Conservation (phyloP, 1,284 basidiomycete species). For the Boletus smithii region DNA sequence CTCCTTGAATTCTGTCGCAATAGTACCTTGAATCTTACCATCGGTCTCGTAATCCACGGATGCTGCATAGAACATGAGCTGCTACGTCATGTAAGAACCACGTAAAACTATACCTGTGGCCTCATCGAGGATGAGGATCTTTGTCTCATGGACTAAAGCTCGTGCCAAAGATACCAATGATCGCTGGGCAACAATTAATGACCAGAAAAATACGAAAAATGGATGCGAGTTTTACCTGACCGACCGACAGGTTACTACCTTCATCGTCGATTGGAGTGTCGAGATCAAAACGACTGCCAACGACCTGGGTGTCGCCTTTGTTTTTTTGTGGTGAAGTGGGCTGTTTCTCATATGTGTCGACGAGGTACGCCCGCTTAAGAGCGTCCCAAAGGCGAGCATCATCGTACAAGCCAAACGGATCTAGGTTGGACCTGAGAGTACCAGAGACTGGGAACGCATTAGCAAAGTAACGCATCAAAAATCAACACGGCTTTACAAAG, state of each 20-base stretch:
- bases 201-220: background rate
- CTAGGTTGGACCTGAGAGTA: slow-evolving; percentile 77
- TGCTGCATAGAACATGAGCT: slow-evolving; percentile 37
- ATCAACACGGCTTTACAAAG: slow-evolving; percentile 16
- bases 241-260: slow-evolving; percentile 77
- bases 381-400: slow-evolving; percentile 82
- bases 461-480: background rate
- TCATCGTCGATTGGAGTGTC: slow-evolving; percentile 84
- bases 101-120: slow-evolving; percentile 46
- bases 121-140: slow-evolving; percentile 78
- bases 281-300: slow-evolving; percentile 63
- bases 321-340: background rate
- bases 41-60: slow-evolving; percentile 84
- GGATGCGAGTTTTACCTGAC: slow-evolving; percentile 27
- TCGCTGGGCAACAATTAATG: slow-evolving; percentile 42
- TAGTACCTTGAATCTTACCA: slow-evolving; percentile 82
- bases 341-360: slow-evolving; percentile 44
- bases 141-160: slow-evolving; percentile 75
- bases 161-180: slow-evolving; percentile 80
- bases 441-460: slow-evolving; percentile 56
- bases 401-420: slow-evolving; percentile 73
- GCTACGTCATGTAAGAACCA: slow-evolving; percentile 1
- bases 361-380: slow-evolving; percentile 73
- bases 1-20: slow-evolving; percentile 75
- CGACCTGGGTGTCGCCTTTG: background rate